Percentiles rank a stretch among this genome's conserved stretches.
phyloP scores from a whole-genome alignment of 129 eudicot genomes.

The Gnaphalium uliginosum region DNA sequence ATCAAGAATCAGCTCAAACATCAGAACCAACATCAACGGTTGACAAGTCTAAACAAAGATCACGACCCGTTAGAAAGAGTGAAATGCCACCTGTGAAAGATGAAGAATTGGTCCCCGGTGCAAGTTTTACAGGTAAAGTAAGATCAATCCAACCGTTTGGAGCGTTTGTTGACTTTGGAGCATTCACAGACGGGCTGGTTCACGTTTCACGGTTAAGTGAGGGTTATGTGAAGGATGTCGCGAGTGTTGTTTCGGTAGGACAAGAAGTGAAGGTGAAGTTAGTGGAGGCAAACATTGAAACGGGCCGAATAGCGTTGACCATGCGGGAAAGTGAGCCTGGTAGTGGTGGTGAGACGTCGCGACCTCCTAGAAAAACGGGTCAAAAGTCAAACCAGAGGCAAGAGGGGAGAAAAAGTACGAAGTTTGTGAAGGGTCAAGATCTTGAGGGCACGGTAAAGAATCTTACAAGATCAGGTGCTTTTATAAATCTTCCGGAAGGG shows the following conservation, averaged over 20 bases:
- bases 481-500: slow-evolving; percentile 81
- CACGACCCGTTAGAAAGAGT: slow-evolving; percentile 78
- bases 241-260: slow-evolving; percentile 66
- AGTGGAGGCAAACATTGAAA: slow-evolving; percentile 69
- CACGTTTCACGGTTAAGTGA: slow-evolving; percentile 81
- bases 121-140: slow-evolving; percentile 88
- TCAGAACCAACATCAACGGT: slow-evolving; percentile 33
- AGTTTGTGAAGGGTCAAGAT: slow-evolving; percentile 80
- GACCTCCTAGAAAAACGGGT: slow-evolving; percentile 45
- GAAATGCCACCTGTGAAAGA: slow-evolving; percentile 89
- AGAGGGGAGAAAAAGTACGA: slow-evolving; percentile 51
- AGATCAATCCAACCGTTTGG: slow-evolving; percentile 89
- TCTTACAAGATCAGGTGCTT: slow-evolving; percentile 73
- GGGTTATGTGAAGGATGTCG: slow-evolving; percentile 79
- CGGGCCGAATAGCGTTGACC: slow-evolving; percentile 73
- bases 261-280: slow-evolving; percentile 84
- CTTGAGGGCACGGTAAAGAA: slow-evolving; percentile 91
- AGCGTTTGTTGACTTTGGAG: slow-evolving; percentile 94
- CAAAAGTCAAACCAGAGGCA: slow-evolving; percentile 45
- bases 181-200: slow-evolving; percentile 86
- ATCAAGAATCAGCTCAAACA: slow-evolving; percentile 43
- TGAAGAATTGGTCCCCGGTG: slow-evolving; percentile 83
- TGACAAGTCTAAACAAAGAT: slow-evolving; percentile 51
- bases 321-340: slow-evolving; percentile 67
- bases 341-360: slow-evolving; percentile 41